Base-by-base conservation (phyloP, 441 rosid genomes). In the Gossypium trilobum region DNA sequence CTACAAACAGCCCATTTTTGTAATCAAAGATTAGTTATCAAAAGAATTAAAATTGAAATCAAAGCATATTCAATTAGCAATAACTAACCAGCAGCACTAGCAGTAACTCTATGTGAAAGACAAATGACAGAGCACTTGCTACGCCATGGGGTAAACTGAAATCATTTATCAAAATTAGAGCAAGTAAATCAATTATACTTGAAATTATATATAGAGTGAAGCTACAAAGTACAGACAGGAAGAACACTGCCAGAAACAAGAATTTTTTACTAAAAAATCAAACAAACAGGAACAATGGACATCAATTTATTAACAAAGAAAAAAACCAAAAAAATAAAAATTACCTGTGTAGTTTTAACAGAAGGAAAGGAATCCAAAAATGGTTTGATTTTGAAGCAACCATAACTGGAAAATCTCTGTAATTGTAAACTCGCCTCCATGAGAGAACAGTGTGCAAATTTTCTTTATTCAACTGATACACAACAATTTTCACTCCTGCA, bases 361-460 rank as follows among this genome's bases (percentile, higher is more conserved):
- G 31, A 78, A 76, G 86, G 86, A 19, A 80, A 73, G 77, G 83
- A 87, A 63, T 91, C 85, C 71, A 77, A 36, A 62, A 79, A 81
- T 71, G 91, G 77, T 76, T 76, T 85, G 81, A 85, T 75, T 76
- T 82, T 85, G 72, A 83, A 79, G 65, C 78, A 73, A 42, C 82
- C 78, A 54, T 80, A 72, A 80, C 84, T 81, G 78, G 77, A 39
- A 3, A 89, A 81, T 57, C 85, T 77, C 77, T 81, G 97, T 9
- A 85, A 79, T 71, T 82, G 91, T 79, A 87, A 83, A 72, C 79
- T 80, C 77, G 84, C 82, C 74, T 90, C 97, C 95, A 91, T 94
- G 74, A 72, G 59, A 71, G 19, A 81, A 80, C 52, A 31, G 74
- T 73, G 58, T 11, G 7, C 54, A 50, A 6, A 4, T 50, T 31